Percentiles rank a stretch among this genome's conserved stretches.
phyloP scores from a whole-genome alignment of 495 filamentous ascomycete species.

The Terfezia claveryi region DNA sequence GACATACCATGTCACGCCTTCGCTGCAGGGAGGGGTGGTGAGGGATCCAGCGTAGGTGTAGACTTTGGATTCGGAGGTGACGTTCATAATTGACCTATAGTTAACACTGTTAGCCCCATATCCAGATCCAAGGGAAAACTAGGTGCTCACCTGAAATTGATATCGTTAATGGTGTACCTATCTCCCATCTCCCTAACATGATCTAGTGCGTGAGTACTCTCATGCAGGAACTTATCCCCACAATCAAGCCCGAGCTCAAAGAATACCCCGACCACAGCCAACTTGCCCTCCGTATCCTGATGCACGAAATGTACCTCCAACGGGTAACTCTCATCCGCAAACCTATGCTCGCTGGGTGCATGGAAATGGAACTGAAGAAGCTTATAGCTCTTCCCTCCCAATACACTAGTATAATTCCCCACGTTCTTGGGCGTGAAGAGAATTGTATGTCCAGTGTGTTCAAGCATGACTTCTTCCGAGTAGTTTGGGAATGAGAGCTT shows the following conservation, averaged over 20 bases:
- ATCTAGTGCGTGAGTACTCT: neutral
- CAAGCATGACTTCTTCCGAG: neutral
- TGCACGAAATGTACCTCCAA: constrained; percentile 48
- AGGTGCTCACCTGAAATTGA: neutral
- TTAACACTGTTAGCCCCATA: constrained; percentile 9
- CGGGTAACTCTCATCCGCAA: constrained; percentile 29
- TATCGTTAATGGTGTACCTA: neutral
- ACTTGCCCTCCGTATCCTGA: constrained; percentile 13
- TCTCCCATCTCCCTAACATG: neutral
- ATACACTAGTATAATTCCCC: constrained; percentile 10
- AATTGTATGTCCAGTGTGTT: constrained; percentile 16
- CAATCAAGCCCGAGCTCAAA: constrained; percentile 29
- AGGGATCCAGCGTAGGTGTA: constrained; percentile 37
- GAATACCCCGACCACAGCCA: constrained; percentile 38
- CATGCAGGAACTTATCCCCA: constrained; percentile 1
- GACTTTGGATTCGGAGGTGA: neutral
- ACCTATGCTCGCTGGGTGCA: constrained; percentile 41
- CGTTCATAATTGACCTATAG: constrained; percentile 15
- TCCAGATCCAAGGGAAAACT: too few relatives aligned
- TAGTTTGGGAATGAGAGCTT: constrained; percentile 1
- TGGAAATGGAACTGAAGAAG: constrained; percentile 51
- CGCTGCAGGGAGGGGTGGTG: constrained; percentile 46
- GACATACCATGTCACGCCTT: constrained; percentile 39
- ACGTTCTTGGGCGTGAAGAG: constrained; percentile 2
- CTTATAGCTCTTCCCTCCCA: constrained; percentile 27